Conservation (phyloP, 1,284 basidiomycete genomes). For the Papiliotrema nemorosa region DNA sequence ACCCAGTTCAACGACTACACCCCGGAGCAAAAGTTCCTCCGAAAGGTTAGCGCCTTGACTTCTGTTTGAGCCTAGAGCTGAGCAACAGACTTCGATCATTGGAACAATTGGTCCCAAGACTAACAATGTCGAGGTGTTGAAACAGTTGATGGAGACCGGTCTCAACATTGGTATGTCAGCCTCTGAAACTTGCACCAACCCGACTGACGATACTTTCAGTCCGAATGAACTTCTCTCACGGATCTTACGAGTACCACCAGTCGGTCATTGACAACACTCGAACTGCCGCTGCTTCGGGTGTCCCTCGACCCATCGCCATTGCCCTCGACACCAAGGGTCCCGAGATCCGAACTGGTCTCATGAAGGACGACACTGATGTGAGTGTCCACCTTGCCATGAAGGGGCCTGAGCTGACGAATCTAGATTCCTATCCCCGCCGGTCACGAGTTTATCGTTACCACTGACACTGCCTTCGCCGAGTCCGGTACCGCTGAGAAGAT, state of each 20-base stretch:
- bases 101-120: constrained; percentile 95
- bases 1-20: constrained; percentile 63
- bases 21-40: constrained; percentile 74
- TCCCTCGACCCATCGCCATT: constrained; percentile 89
- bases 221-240: constrained; percentile 98
- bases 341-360: constrained; percentile 96
- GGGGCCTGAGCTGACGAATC: constrained; percentile 5
- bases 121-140: constrained; percentile 80
- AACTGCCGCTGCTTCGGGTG: constrained; percentile 68
- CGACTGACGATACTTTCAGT: constrained; percentile 54
- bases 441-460: constrained; percentile 90
- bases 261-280: constrained; percentile 95
- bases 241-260: constrained; percentile 94
- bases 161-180: constrained; percentile 89
- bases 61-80: neutral
- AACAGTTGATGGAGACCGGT: constrained; percentile 76
- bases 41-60: constrained; percentile 65
- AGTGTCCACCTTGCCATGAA: constrained; percentile 33
- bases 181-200: no score
- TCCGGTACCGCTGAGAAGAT: constrained; percentile 75
- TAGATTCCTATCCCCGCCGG: constrained; percentile 81
- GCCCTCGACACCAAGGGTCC: constrained; percentile 99
- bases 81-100: constrained; percentile 83
- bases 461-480: constrained; percentile 77
- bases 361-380: constrained; percentile 81